These are phyloP conservation scores for Yamagishiella unicocca DNA, from an alignment of 139 green algal species.

Conservation along the genomic window DNA sequence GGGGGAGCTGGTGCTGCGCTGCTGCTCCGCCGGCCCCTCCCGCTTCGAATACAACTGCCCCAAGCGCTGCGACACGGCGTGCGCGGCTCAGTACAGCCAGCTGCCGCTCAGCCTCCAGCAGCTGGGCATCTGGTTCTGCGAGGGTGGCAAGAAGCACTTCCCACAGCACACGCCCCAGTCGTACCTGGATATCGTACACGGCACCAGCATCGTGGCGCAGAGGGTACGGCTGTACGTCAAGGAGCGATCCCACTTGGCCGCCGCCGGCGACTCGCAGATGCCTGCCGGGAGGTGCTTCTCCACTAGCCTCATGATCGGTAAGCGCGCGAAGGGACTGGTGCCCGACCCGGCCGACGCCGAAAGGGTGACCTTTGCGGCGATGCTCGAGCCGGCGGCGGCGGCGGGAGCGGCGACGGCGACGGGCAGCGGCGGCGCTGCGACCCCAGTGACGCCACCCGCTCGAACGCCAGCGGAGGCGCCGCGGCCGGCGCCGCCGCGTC, in stretches of 20 bases:
- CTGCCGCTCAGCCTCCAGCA: neutral
- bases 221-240: neutral
- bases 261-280: too few species aligned
- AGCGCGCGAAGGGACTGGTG: neutral
- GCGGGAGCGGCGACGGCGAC: neutral
- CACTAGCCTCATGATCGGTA: neutral
- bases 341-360: neutral
- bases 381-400: neutral
- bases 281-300: neutral
- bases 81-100: neutral
- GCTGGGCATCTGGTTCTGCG: conserved; percentile 1
- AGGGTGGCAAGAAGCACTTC: neutral
- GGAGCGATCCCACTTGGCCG: neutral
- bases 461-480: neutral
- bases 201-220: neutral
- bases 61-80: neutral
- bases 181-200: neutral
- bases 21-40: neutral
- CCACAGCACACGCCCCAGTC: neutral
- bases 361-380: neutral
- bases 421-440: neutral
- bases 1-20: neutral
- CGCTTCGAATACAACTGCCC: neutral
- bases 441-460: neutral
- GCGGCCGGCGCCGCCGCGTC: too few species aligned